phyloP scores from a whole-genome alignment of 306 rosid species.

The Mimosa bimucronata region DNA sequence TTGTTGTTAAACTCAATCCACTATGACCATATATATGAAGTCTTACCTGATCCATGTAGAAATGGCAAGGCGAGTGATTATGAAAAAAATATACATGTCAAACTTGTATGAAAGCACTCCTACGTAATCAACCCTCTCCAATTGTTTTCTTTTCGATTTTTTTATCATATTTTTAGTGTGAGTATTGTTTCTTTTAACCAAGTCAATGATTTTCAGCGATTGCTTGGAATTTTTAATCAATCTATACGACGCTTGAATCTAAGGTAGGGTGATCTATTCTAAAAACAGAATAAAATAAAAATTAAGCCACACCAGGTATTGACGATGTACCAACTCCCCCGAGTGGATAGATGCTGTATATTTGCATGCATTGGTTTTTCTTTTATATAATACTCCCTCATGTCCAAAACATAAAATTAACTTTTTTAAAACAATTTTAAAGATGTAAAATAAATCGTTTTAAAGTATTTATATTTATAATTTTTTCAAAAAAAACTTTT shows the following conservation, averaged over 20 bases:
- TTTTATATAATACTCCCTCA: too few relatives aligned
- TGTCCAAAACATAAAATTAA: too few relatives aligned
- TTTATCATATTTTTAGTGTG: background rate
- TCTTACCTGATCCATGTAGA: slow-evolving; percentile 9
- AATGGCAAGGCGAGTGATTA: slow-evolving; percentile 25
- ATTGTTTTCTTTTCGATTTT: background rate
- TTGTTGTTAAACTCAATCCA: slow-evolving; percentile 49
- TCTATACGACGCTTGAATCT: background rate
- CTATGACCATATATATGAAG: slow-evolving; percentile 24
- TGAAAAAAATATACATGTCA: background rate
- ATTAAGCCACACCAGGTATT: background rate
- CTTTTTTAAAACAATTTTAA: too few relatives aligned
- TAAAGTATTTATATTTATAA: too few relatives aligned
- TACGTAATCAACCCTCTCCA: slow-evolving; percentile 1
- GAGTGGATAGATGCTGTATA: too few relatives aligned
- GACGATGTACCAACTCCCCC: background rate
- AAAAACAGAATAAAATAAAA: background rate
- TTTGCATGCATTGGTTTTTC: too few relatives aligned
- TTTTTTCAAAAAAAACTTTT: too few relatives aligned
- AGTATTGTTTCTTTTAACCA: background rate
- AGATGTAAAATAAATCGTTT: too few relatives aligned
- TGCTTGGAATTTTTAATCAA: background rate
- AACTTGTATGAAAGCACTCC: background rate
- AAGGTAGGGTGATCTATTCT: background rate
- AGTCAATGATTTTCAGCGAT: background rate